Base-by-base conservation (phyloP, 345 rosid genomes). In the Dipteronia dyeriana region DNA sequence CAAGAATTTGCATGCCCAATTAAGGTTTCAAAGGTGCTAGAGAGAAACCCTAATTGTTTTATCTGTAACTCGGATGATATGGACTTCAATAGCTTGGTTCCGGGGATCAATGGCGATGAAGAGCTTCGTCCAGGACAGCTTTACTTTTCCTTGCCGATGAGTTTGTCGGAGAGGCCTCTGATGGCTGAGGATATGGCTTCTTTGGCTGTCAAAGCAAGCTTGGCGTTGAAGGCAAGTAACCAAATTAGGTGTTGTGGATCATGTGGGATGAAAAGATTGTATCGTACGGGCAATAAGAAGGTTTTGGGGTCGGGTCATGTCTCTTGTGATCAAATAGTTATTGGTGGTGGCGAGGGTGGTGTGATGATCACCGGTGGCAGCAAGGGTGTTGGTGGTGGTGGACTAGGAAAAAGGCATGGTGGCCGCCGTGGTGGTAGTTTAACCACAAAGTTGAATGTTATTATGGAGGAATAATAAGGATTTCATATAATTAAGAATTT, bases 131-230 rank as follows among this genome's bases (percentile, higher is more conserved):
- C 74, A 1, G 92, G 85, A 7, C 85, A 83, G 68, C 83, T 90
- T 8, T 89, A 90, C 45, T 90, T 90, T 47, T 85, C 80, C 10
- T 68, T 90, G 79, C 94, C 94, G 1, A 43, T 84, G 66, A 79
- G 71, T 65, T 66, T 78, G 78, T 75, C 87, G 45, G 81, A 80
- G 22, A 79, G 66, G 45, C 88, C 83, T 0, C 76, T 89, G 1
- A 66, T 69, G 7, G 76, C 81, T 0, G 90, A 85, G 65, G 84
- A 87, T 62, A 89, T 90, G 92, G 90, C 82, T 31, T 81, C 89
- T 76, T 82, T 90, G 90, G 92, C 87, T 1, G 85, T 82, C 29
- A 89, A 85, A 76, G 92, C 94, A n/a, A 85, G 86, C 81, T 71
- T 79, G 16, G 94, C 91, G 9, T 79, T 90, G 13, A 78, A 78